Conservation (phyloP, 192 early-diverging fungal species). For the Rhizophagus clarus region DNA sequence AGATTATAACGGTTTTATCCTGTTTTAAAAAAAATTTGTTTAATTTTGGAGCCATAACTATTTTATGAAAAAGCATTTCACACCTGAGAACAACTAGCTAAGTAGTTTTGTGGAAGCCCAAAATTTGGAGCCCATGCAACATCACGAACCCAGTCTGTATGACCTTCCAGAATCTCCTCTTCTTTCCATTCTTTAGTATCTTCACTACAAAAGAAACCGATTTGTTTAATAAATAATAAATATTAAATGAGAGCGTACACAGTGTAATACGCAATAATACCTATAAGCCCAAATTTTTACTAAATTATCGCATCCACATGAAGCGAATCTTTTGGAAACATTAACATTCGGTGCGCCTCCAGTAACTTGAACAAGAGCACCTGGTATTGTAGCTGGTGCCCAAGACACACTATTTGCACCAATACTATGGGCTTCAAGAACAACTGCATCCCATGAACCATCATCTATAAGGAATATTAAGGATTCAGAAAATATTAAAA, state of each 20-base stretch:
- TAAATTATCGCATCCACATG: constrained; percentile 94
- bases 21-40: constrained; percentile 29
- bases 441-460: constrained; percentile 79
- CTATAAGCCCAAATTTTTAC: constrained; percentile 91
- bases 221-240: constrained; percentile 2
- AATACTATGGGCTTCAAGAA: constrained; percentile 85
- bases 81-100: constrained; percentile 93
- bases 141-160: constrained; percentile 98
- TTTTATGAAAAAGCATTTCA: background rate
- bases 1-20: constrained; percentile 96
- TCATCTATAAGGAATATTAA: constrained; percentile 58
- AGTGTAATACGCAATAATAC: constrained; percentile 37
- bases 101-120: constrained; percentile 84
- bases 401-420: constrained; percentile 94
- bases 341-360: constrained; percentile 57
- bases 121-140: constrained; percentile 96
- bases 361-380: constrained; percentile 67
- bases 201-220: constrained; percentile 49
- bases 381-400: constrained; percentile 87
- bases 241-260: background rate
- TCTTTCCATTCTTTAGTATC: constrained; percentile 81
- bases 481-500: background rate
- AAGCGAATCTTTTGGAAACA: constrained; percentile 79
- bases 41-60: background rate
- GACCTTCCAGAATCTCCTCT: constrained; percentile 80